Percentiles rank a stretch among this genome's conserved stretches.
Conservation (phyloP, 2,329 filamentous ascomycete species). For the Macrophomina tecta region DNA sequence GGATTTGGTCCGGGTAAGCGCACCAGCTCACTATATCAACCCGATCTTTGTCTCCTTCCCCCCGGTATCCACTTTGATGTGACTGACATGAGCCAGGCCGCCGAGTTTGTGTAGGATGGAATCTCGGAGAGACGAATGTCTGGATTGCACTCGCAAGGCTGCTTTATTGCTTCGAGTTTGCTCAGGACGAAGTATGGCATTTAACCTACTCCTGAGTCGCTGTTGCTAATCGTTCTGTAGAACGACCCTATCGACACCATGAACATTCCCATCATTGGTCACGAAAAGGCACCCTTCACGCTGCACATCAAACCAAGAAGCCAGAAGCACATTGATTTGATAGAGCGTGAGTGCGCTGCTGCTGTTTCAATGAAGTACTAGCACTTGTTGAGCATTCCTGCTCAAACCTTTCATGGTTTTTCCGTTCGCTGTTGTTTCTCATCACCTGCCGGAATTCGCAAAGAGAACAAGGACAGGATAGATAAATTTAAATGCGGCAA, state of each 20-base stretch:
- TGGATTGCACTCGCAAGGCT: slow-evolving; percentile 34
- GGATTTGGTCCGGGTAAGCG: slow-evolving; percentile 33
- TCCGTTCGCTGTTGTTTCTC: no score
- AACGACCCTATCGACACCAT: slow-evolving; percentile 32
- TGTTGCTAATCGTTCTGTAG: not conserved
- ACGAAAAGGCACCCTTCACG: not conserved
- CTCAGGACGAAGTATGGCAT: slow-evolving; percentile 12
- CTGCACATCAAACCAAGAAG: not conserved
- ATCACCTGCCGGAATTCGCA: no score
- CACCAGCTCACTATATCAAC: no score
- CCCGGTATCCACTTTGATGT: no score
- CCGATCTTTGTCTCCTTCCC: no score
- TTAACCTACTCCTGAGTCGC: not conserved
- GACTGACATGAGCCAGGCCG: slow-evolving; percentile 19
- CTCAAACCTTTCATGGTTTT: no score
- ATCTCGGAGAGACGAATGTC: slow-evolving; percentile 35
- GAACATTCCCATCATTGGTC: slow-evolving; percentile 29
- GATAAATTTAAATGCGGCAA: no score
- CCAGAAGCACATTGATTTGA: not conserved
- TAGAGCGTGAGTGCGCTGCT: not conserved
- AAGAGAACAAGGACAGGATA: no score
- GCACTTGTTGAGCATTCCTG: no score
- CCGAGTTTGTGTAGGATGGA: slow-evolving; percentile 33
- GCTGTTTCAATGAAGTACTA: not conserved
- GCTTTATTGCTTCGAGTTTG: slow-evolving; percentile 35